Base-by-base conservation (phyloP, 1,139 yeast species). In the Scheffersomyces illinoinensis region DNA sequence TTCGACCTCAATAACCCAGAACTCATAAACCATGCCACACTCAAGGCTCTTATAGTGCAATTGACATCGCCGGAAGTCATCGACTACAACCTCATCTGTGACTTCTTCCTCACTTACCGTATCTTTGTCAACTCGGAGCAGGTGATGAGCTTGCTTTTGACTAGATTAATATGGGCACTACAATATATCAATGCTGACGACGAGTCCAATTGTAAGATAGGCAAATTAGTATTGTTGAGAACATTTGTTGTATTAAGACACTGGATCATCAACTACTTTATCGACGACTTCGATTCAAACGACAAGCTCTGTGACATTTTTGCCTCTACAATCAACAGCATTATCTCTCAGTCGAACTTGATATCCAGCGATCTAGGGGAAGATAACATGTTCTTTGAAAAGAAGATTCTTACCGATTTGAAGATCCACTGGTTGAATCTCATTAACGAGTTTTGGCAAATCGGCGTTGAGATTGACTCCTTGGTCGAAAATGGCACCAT, bases 211-310 rank as follows among this genome's bases (percentile, higher is more conserved):
- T 71, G 74, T n/a, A 83, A 78, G 60, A 70, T 84, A 10, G 96
- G 96, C 4, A 85, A 88, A 63, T 78, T 90, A 56, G 89, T 90
- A 1, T 77, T 91, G n/a, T 84, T 93, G 50, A 82, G 98, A 65
- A 89, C 96, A 0, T 95, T 93, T 76, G 97, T 92, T 50, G 88
- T 91, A 47, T 68, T 95, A 54, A 83, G 98, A 67, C 97, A 92
- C 73, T 95, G 98, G 97, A 75, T 95, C 46, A 75, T 91, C 61
- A 93, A 90, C 70, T 89, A 89, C 69, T 90, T 88, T 66, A 78
- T 84, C 53, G 91, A 89, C 66, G 95, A 90, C 68, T 90, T 89
- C 68, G 76, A 86, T 53, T 68, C 79, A 14, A 79, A 85, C 62
- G 65, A 66, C 3, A 68, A 71, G 23, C 67, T 89, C 50, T 79